Conservation (phyloP, 2,329 filamentous ascomycete genomes). For the Colletotrichum sp. region DNA sequence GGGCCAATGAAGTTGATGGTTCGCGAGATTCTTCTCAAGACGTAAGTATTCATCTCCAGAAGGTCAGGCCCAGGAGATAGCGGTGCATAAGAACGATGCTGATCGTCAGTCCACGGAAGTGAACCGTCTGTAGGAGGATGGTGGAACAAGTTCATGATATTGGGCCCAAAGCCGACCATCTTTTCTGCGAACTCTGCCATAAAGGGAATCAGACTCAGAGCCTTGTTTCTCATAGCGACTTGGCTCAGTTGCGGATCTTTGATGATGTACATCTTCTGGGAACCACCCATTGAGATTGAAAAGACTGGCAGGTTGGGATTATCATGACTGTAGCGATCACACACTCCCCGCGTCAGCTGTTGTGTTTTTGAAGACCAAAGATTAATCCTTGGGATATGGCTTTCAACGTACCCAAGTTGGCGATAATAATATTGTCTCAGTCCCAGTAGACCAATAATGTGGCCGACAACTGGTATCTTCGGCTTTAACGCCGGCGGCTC, state of each 20-base stretch:
- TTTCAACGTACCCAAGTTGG: not conserved
- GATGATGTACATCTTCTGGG: not conserved
- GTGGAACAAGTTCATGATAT: conserved; percentile 40
- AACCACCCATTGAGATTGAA: not conserved
- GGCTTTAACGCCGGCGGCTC: conserved; percentile 48
- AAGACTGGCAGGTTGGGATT: not conserved
- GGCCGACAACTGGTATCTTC: conserved; percentile 48
- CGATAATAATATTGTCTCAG: not conserved
- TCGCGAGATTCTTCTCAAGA: conserved; percentile 36
- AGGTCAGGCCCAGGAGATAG: not conserved
- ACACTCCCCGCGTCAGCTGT: not conserved
- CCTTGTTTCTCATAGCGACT: not conserved
- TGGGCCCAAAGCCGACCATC: conserved; percentile 39
- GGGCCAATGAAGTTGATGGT: conserved; percentile 28
- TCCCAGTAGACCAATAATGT: conserved; percentile 47
- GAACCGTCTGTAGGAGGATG: conserved; percentile 34
- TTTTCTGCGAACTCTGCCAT: conserved; percentile 39
- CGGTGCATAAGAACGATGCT: not conserved
- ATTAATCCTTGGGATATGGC: not conserved
- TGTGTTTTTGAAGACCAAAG: not conserved
- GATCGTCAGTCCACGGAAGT: conserved; percentile 26
- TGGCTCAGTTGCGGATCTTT: not conserved
- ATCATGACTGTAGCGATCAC: not conserved
- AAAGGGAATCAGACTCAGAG: conserved; percentile 48
- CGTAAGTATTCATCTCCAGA: conserved; percentile 22